These are phyloP conservation scores for Colletotrichum cordylinicola DNA, from an alignment of 2,329 filamentous ascomycete genomes.

Conservation along the genomic window DNA sequence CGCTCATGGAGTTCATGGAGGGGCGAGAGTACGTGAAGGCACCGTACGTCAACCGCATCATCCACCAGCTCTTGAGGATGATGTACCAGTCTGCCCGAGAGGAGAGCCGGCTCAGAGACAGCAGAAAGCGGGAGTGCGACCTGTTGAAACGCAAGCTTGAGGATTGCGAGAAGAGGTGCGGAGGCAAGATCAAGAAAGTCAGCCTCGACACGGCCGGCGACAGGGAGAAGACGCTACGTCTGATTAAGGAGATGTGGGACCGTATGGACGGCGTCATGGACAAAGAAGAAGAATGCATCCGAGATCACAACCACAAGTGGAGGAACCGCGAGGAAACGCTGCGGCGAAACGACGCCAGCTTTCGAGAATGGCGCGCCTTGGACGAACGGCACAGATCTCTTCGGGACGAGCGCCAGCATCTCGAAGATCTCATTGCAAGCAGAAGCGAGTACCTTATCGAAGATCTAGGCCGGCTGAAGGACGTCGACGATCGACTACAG, in stretches of 20 bases:
- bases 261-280: not conserved
- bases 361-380: not conserved
- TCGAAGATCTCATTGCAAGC: not conserved
- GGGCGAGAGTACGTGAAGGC: constrained; percentile 15
- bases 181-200: not conserved
- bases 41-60: constrained; percentile 15
- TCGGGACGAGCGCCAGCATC: not conserved
- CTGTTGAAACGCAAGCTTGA: not conserved
- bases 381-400: not conserved
- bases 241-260: not conserved
- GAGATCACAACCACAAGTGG: not conserved
- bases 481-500: not conserved
- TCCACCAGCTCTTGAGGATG: not conserved
- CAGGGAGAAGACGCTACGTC: not conserved
- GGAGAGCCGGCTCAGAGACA: constrained; percentile 10
- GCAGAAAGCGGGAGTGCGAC: not conserved
- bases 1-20: constrained; percentile 14
- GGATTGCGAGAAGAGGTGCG: not conserved
- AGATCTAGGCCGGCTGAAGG: not conserved
- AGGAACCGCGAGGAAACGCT: not conserved
- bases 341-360: not conserved
- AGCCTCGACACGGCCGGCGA: not conserved
- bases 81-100: constrained; percentile 16
- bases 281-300: not conserved
- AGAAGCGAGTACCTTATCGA: not conserved